Conservation (phyloP, 225 moss, liverwort and hornwort species). For the Antitrichia curtipendula region DNA sequence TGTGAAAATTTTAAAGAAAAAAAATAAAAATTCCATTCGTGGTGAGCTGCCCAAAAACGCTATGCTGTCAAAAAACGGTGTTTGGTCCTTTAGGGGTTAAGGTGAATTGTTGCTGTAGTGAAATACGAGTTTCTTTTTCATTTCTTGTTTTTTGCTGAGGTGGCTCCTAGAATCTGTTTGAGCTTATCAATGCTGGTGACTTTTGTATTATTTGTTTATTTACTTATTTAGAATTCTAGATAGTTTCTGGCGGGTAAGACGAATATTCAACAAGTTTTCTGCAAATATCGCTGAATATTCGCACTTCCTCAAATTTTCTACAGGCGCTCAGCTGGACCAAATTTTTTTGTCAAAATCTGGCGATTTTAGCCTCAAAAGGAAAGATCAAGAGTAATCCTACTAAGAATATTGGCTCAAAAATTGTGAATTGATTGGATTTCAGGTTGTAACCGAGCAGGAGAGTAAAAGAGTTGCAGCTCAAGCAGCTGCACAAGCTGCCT, state of each 20-base stretch:
- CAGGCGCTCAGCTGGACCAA: too few species aligned
- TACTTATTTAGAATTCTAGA: neutral
- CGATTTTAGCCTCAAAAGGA: neutral
- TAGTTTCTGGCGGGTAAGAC: neutral
- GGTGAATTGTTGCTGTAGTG: neutral
- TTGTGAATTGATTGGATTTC: neutral
- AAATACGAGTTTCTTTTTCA: too few species aligned
- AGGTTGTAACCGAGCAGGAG: constrained; percentile 9
- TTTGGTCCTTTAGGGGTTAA: too few species aligned
- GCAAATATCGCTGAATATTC: too few species aligned
- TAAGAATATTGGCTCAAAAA: neutral
- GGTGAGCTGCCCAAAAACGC: too few species aligned
- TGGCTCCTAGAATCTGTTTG: neutral
- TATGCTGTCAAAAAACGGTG: too few species aligned
- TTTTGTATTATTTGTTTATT: too few species aligned
- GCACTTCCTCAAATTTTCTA: neutral
- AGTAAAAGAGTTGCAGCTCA: constrained; percentile 7
- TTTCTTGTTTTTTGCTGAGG: too few species aligned
- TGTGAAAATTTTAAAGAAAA: too few species aligned
- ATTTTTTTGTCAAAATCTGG: neutral
- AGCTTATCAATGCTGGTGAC: neutral
- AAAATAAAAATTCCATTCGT: too few species aligned
- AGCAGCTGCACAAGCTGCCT: constrained; percentile 16
- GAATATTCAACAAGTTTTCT: neutral
- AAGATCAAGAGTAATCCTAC: neutral